Conservation (phyloP, 768 basidiomycete genomes). For the Jaapia argillacea region DNA sequence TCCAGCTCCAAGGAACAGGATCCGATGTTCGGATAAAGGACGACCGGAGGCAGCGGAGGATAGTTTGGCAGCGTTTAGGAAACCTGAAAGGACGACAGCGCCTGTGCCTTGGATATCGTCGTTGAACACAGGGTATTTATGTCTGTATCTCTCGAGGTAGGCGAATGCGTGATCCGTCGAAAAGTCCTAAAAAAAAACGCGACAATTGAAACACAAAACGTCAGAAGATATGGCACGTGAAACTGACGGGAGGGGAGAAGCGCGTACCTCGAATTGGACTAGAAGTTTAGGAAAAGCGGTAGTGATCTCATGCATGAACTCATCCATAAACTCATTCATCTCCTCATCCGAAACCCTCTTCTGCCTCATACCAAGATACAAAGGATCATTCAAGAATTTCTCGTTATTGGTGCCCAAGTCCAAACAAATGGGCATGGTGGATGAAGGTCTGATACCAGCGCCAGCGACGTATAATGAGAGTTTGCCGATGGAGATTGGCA, state of each 20-base stretch:
- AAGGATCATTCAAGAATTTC: slow-evolving; percentile 69
- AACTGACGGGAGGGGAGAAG: neutral
- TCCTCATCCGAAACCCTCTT: slow-evolving; percentile 51
- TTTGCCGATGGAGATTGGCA: slow-evolving; percentile 90
- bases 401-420: slow-evolving; percentile 90
- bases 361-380: slow-evolving; percentile 81
- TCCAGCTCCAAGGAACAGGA: slow-evolving; percentile 90
- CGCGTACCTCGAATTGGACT: slow-evolving; percentile 70
- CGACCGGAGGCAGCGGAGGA: slow-evolving; percentile 61
- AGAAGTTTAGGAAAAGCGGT: slow-evolving; percentile 69
- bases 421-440: slow-evolving; percentile 74
- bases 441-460: slow-evolving; percentile 72
- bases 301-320: slow-evolving; percentile 82
- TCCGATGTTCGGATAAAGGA: slow-evolving; percentile 63
- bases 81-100: slow-evolving; percentile 84
- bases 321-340: slow-evolving; percentile 82
- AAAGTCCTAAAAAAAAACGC: slow-evolving; percentile 52
- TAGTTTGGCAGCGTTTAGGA: slow-evolving; percentile 79
- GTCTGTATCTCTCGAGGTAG: slow-evolving; percentile 69
- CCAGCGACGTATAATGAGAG: slow-evolving; percentile 84
- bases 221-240: neutral
- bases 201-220: slow-evolving; percentile 2
- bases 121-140: slow-evolving; percentile 75
- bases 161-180: slow-evolving; percentile 86
- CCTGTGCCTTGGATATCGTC: slow-evolving; percentile 86